phyloP scores from a whole-genome alignment of 1,139 yeast species.

The Meyerozyma smithsonii region DNA sequence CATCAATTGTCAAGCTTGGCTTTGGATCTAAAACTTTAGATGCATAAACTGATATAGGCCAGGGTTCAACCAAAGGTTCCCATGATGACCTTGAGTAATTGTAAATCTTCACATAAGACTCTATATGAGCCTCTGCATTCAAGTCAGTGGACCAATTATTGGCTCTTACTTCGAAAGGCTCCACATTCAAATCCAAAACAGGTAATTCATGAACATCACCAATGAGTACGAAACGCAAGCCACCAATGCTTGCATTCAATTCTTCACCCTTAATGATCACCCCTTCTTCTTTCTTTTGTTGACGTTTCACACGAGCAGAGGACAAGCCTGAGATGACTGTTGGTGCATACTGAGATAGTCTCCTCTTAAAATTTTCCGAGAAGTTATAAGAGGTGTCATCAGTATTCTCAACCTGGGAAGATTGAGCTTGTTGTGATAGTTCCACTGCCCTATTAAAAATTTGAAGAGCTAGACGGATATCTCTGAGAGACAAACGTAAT shows the following conservation, averaged over 20 bases:
- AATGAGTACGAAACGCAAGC: constrained; percentile 78
- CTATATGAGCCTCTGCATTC: constrained; percentile 66
- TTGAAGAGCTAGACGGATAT: constrained; percentile 71
- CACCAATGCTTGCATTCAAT: constrained; percentile 67
- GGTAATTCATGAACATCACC: constrained; percentile 96
- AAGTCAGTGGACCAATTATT: constrained; percentile 89
- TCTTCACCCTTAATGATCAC: constrained; percentile 67
- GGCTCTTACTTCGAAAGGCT: constrained; percentile 68
- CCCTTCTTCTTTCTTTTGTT: constrained; percentile 17
- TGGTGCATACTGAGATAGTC: constrained; percentile 62
- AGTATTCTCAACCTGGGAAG: constrained; percentile 9
- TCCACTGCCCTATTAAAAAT: constrained; percentile 71
- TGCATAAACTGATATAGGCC: constrained; percentile 77
- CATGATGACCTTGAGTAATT: constrained; percentile 91
- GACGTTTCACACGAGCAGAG: constrained; percentile 8
- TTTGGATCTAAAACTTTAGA: constrained; percentile 44
- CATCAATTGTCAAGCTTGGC: constrained; percentile 49
- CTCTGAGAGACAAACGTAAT: constrained; percentile 79
- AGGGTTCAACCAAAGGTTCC: constrained; percentile 92
- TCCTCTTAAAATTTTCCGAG: constrained; percentile 58
- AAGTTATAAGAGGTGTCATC: constrained; percentile 29
- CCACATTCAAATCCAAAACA: constrained; percentile 72
- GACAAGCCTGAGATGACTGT: constrained; percentile 49
- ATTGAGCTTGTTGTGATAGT: constrained; percentile 35
- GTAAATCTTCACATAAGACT: constrained; percentile 72